Percentiles rank a stretch among this genome's conserved stretches.
Evolutionary conservation across 1,284 basidiomycete genomes (phyloP).

Genomic region (Ceratobasidium sp.): DNA sequence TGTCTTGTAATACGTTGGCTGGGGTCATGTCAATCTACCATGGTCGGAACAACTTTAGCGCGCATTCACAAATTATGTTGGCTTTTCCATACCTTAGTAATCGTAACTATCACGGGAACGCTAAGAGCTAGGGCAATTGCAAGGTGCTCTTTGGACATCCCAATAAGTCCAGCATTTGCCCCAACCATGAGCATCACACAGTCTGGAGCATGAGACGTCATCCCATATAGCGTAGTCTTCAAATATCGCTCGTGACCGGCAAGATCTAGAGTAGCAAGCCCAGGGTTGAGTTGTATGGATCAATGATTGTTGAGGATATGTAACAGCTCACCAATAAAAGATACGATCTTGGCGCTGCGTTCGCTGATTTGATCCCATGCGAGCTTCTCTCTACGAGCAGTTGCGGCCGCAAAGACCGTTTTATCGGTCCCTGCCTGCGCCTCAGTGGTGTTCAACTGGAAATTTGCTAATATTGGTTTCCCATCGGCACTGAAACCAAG

Average conservation of each 20-base stretch:
- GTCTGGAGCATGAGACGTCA: conserved; percentile 95
- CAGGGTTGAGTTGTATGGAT: conserved; percentile 15
- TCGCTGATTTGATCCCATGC: conserved; percentile 97
- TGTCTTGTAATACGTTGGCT: conserved; percentile 89
- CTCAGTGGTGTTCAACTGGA: conserved; percentile 48
- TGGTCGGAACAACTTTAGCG: background rate
- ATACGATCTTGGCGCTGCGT: conserved; percentile 92
- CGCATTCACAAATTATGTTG: background rate
- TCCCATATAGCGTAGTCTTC: conserved; percentile 95
- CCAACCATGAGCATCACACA: conserved; percentile 97
- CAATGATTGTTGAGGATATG: background rate
- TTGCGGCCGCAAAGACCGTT: conserved; percentile 50
- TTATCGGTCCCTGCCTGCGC: conserved; percentile 45
- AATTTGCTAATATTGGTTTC: conserved; percentile 77
- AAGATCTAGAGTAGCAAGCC: conserved; percentile 69
- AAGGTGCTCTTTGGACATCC: conserved; percentile 98
- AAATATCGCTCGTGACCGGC: conserved; percentile 92
- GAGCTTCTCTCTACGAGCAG: conserved; percentile 82
- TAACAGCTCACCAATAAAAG: conserved; percentile 84
- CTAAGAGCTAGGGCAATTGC: conserved; percentile 94
- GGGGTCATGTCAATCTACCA: conserved; percentile 96
- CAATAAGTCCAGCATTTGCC: conserved; percentile 94
- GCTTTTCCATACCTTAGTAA: conserved; percentile 81
- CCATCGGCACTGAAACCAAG: conserved; percentile 85
- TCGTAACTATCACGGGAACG: conserved; percentile 93